Base-by-base conservation (phyloP, 2,329 filamentous ascomycete species). In the Xylaria sp. region DNA sequence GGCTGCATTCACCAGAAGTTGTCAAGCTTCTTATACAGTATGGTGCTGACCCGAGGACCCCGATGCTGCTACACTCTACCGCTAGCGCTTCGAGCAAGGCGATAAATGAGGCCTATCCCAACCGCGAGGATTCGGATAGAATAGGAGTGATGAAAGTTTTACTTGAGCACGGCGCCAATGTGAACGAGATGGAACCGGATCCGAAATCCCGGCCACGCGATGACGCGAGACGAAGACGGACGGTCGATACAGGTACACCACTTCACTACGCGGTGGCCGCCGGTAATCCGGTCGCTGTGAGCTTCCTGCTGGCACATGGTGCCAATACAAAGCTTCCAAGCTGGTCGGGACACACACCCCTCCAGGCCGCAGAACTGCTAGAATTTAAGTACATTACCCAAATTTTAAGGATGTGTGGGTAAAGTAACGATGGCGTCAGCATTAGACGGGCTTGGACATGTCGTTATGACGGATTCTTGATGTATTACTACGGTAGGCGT, bases 131-230 rank as follows among this genome's bases (percentile, higher is more conserved):
- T 56, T 59, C 64, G 24, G 72, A 73, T 56, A 69, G 72, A 53
- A 69, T 72, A 68, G 55, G 56, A 3, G 69, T 73, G 30, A 66
- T 73, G 67, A 60, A 71, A 19, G 68, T 73, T 59, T 47, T 73
- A 39, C 65, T 73, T 7, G 67, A 73, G 0, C 59, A 72, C 51
- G 72, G 72, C 21, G 72, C 72, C 47, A 67, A 73, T 21, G 69
- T 73, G 19, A 73, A 73, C 64, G 72, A 73, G 64, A 73, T 73
- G 72, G 72, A 73, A 66, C 72, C 72, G 21, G 72, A 73, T 39
- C 72, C 72, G n/a, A 73, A 73, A 55, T 61, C 69, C 17, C 67
- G 72, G 48, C 70, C 72, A 9, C 71, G 72, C 56, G 72, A 73
- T 32, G 71, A 73, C 61, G 42, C 58, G 32, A 69, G 72, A 61